A percentile compares a stretch with the other conserved stretches of the same genome.
phyloP scores from a whole-genome alignment of 768 basidiomycete genomes.

The Boletus vermiculosoides region DNA sequence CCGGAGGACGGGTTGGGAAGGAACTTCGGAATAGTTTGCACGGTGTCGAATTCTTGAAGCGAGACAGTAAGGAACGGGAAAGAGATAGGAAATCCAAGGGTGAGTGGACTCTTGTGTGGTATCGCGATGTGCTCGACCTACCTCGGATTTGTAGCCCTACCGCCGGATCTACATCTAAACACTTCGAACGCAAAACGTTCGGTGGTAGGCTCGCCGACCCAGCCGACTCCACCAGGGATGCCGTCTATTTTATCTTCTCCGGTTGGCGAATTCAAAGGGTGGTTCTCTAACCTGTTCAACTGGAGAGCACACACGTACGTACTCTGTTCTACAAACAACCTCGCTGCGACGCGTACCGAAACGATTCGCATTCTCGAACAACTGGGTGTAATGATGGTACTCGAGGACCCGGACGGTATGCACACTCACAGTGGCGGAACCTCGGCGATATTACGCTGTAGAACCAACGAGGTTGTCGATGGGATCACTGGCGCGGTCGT shows the following conservation, averaged over 20 bases:
- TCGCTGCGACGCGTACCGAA: conserved; percentile 62
- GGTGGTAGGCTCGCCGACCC: conserved; percentile 49
- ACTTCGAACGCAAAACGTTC: conserved; percentile 45
- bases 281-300: conserved; percentile 95
- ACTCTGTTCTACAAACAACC: conserved; percentile 56
- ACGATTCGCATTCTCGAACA: conserved; percentile 61
- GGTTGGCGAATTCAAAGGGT: conserved; percentile 82
- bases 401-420: conserved; percentile 46
- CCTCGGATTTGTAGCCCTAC: conserved; percentile 43
- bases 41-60: conserved; percentile 28
- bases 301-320: conserved; percentile 69
- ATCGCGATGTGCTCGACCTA: not conserved
- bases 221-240: conserved; percentile 38
- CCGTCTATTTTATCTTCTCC: conserved; percentile 59
- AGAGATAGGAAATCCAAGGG: conserved; percentile 52
- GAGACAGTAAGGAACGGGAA: conserved; percentile 46
- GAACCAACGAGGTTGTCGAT: conserved; percentile 49
- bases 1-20: conserved; percentile 38
- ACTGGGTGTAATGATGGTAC: conserved; percentile 59
- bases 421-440: conserved; percentile 36
- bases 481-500: conserved; percentile 38
- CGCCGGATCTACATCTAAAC: conserved; percentile 49
- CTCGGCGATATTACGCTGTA: conserved; percentile 46
- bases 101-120: conserved; percentile 27
- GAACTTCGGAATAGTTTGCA: conserved; percentile 53